Conservation (phyloP, 176 grass and related monocot species). For the Lolium multiflorum region DNA sequence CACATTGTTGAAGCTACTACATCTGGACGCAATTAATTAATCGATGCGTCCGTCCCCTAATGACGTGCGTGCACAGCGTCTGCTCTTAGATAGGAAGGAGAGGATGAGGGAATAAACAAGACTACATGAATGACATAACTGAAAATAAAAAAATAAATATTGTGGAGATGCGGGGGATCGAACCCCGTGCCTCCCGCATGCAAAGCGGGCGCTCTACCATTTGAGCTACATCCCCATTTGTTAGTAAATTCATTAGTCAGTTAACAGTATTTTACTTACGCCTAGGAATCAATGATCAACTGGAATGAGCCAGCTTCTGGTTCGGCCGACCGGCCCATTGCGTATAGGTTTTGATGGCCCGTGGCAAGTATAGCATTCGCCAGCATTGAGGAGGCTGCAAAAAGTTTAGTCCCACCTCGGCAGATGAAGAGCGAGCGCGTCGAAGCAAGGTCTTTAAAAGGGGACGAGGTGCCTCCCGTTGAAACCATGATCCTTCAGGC, state of each 20-base stretch:
- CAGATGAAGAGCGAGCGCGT: accelerated
- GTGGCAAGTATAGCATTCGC: background rate
- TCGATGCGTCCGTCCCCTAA: too few species aligned
- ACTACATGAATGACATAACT: too few species aligned
- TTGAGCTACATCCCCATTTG: slow-evolving; percentile 78
- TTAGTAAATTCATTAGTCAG: too few species aligned
- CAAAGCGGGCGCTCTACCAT: slow-evolving; percentile 99
- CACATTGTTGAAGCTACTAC: too few species aligned
- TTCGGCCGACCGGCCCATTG: background rate
- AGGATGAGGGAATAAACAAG: too few species aligned
- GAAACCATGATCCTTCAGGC: slow-evolving; percentile 50
- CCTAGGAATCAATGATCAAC: background rate
- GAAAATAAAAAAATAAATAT: background rate
- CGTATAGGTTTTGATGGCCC: background rate
- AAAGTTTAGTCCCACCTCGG: slow-evolving; percentile 41
- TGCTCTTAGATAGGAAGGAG: too few species aligned
- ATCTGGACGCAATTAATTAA: too few species aligned
- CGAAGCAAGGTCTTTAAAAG: background rate
- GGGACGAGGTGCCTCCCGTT: accelerated
- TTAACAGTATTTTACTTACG: too few species aligned
- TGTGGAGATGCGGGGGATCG: slow-evolving; percentile 91
- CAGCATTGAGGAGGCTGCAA: background rate
- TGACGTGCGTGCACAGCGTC: too few species aligned
- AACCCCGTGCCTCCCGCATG: slow-evolving; percentile 99
- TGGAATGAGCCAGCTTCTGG: background rate